Conservation (phyloP, 2,329 filamentous ascomycete species). For the Colletotrichum chrysophilum region DNA sequence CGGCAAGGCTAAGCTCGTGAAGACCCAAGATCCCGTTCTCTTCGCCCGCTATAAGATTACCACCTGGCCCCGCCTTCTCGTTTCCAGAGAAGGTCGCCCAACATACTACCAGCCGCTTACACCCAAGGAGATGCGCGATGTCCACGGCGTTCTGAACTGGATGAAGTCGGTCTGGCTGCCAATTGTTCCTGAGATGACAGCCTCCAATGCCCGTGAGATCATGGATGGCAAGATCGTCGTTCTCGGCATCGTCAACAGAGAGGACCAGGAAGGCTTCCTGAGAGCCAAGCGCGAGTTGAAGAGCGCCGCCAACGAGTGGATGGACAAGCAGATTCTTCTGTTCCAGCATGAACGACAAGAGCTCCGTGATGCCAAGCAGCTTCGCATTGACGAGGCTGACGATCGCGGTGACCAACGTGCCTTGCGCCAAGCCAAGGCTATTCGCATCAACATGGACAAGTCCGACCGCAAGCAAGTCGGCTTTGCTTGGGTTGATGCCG, state of each 20-base stretch:
- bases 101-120: constrained; percentile 89
- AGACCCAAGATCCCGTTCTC: constrained; percentile 80
- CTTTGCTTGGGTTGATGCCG: constrained; percentile 96
- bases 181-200: constrained; percentile 91
- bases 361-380: constrained; percentile 90
- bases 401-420: constrained; percentile 91
- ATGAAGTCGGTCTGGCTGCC: constrained; percentile 97
- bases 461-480: constrained; percentile 86
- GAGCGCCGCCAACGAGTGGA: constrained; percentile 95
- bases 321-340: constrained; percentile 90
- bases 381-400: constrained; percentile 94
- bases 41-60: constrained; percentile 90
- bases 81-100: constrained; percentile 86
- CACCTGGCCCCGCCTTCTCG: constrained; percentile 93
- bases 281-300: constrained; percentile 88
- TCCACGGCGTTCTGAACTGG: constrained; percentile 79
- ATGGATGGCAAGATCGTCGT: constrained; percentile 97
- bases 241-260: constrained; percentile 83
- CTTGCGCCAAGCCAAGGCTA: constrained; percentile 84
- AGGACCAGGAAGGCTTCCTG: constrained; percentile 79
- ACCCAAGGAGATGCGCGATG: constrained; percentile 91
- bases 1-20: constrained; percentile 90
- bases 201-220: constrained; percentile 89
- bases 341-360: constrained; percentile 95
- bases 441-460: constrained; percentile 89